Percentiles rank a stretch among this genome's conserved stretches.
These are phyloP conservation scores for Caryopteris hybrid DNA, from an alignment of 305 asterid species.

Conservation along the genomic window DNA sequence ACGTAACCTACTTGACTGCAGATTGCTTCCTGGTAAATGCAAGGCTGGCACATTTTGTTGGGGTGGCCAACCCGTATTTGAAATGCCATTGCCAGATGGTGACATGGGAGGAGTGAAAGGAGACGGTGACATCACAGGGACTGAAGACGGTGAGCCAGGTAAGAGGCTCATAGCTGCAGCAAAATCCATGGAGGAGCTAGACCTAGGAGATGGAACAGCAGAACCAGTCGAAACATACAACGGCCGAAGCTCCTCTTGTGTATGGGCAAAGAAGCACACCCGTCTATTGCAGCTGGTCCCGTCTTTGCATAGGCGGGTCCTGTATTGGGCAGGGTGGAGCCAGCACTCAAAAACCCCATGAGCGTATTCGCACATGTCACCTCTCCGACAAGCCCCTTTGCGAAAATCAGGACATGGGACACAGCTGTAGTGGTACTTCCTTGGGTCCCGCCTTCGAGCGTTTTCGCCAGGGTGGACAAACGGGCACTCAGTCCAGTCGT, in stretches of 20 bases:
- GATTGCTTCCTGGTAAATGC: slow-evolving; percentile 70
- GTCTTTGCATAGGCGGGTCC: slow-evolving; percentile 78
- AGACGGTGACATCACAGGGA: slow-evolving; percentile 44
- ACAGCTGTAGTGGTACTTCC: slow-evolving; percentile 79
- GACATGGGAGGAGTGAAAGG: slow-evolving; percentile 76
- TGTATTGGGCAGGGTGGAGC: slow-evolving; percentile 86
- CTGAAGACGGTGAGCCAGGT: slow-evolving; percentile 65
- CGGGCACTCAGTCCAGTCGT: slow-evolving; percentile 95
- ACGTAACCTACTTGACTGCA: slow-evolving; percentile 71
- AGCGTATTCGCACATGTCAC: slow-evolving; percentile 85
- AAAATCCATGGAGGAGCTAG: slow-evolving; percentile 49
- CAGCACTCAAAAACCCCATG: slow-evolving; percentile 89
- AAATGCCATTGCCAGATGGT: slow-evolving; percentile 49
- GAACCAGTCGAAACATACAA: slow-evolving; percentile 75
- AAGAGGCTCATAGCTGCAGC: slow-evolving; percentile 58
- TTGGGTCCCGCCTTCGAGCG: slow-evolving; percentile 77
- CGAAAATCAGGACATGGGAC: slow-evolving; percentile 88
- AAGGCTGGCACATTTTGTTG: slow-evolving; percentile 61
- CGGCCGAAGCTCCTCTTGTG: slow-evolving; percentile 71
- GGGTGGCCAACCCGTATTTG: slow-evolving; percentile 57
- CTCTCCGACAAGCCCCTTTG: slow-evolving; percentile 77
- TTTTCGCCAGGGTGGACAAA: slow-evolving; percentile 89
- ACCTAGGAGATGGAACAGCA: slow-evolving; percentile 69
- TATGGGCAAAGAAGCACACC: slow-evolving; percentile 86
- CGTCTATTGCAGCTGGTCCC: slow-evolving; percentile 62